phyloP scores from a whole-genome alignment of 345 rosid genomes.

The Sapria himalayana region DNA sequence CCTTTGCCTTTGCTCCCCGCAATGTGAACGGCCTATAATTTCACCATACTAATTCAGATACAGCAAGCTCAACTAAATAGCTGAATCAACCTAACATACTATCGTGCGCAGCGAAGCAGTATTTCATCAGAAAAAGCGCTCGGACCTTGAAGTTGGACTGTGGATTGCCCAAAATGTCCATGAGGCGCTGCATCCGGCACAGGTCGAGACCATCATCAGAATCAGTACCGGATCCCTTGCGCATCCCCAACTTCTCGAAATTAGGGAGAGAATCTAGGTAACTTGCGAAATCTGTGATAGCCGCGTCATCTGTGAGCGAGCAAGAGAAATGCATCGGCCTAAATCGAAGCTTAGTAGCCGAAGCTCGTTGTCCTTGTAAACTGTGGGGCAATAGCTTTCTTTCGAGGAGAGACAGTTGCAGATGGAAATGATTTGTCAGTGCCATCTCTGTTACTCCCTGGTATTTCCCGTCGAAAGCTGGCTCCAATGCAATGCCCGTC shows the following conservation, averaged over 20 bases:
- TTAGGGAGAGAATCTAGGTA: constrained; percentile 67
- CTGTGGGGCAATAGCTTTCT: not conserved
- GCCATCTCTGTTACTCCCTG: too few species aligned
- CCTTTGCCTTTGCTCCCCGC: constrained; percentile 98
- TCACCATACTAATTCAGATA: not conserved
- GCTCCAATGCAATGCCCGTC: too few species aligned
- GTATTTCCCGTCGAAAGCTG: too few species aligned
- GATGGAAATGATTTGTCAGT: too few species aligned
- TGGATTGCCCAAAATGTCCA: constrained; percentile 62
- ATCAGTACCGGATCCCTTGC: constrained; percentile 76
- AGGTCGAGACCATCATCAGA: constrained; percentile 75
- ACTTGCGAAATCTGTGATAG: constrained; percentile 31
- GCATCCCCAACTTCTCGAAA: constrained; percentile 69
- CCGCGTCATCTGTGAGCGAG: constrained; percentile 18
- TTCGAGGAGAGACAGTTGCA: too few species aligned
- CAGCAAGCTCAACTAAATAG: too few species aligned
- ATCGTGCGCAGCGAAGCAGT: not conserved
- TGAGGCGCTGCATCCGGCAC: constrained; percentile 52
- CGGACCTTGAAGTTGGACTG: constrained; percentile 49
- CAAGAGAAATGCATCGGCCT: constrained; percentile 8
- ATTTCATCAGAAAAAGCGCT: constrained; percentile 1
- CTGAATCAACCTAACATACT: too few species aligned
- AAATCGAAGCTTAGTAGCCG: not conserved
- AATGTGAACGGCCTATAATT: constrained; percentile 44
- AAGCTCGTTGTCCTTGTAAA: not conserved